Conservation (phyloP, 768 basidiomycete species). For the Mycena vitilis region DNA sequence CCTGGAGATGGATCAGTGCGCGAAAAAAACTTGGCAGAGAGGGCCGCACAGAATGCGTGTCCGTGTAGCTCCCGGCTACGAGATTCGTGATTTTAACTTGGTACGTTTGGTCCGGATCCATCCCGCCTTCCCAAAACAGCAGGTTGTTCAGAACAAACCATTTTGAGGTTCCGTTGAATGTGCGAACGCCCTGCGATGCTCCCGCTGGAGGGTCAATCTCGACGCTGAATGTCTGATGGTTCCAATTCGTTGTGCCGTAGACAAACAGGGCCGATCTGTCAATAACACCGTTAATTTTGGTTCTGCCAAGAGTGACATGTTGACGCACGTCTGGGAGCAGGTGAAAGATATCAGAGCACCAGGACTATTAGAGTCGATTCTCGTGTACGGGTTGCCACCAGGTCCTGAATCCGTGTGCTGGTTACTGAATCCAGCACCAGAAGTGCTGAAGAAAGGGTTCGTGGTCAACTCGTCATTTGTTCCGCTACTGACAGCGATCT, state of each 20-base stretch:
- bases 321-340: constrained; percentile 33
- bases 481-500: constrained; percentile 28
- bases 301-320: not conserved
- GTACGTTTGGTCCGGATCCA: constrained; percentile 35
- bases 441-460: constrained; percentile 32
- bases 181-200: constrained; percentile 28
- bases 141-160: constrained; percentile 39
- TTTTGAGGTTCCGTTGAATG: constrained; percentile 39
- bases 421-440: constrained; percentile 29
- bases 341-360: constrained; percentile 27
- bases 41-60: constrained; percentile 28
- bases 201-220: constrained; percentile 33
- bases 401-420: constrained; percentile 25
- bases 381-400: constrained; percentile 15
- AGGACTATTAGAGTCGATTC: constrained; percentile 31
- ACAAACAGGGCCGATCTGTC: constrained; percentile 34
- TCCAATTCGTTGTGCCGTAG: constrained; percentile 35
- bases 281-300: not conserved
- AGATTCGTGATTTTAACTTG: constrained; percentile 33
- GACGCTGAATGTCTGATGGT: constrained; percentile 35
- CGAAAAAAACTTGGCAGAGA: no score
- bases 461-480: constrained; percentile 23
- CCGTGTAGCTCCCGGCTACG: constrained; percentile 23
- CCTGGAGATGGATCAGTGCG: not conserved
- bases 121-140: constrained; percentile 35